phyloP scores from a whole-genome alignment of 1,284 basidiomycete genomes.

The Flammula alnicola region DNA sequence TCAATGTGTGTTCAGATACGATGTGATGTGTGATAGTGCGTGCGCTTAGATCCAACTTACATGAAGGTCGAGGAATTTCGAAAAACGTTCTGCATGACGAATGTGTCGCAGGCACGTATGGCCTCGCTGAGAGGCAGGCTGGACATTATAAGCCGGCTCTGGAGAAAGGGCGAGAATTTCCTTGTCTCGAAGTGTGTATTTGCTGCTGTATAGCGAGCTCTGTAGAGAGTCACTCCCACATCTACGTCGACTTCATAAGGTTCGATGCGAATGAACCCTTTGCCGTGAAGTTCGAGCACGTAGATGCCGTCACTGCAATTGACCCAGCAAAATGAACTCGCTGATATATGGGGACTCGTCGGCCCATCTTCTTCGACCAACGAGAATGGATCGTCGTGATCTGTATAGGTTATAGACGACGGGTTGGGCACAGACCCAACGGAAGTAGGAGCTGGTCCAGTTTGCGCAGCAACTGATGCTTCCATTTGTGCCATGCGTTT shows the following conservation, averaged over 20 bases:
- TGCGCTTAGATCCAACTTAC: no score
- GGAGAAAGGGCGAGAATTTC: constrained; percentile 59
- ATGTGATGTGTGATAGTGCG: background rate
- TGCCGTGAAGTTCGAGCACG: constrained; percentile 80
- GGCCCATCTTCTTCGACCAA: constrained; percentile 48
- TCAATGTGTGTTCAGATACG: constrained; percentile 14
- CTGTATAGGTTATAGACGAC: constrained; percentile 75
- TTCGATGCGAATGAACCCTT: constrained; percentile 77
- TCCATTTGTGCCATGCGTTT: constrained; percentile 23
- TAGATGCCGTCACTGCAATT: constrained; percentile 77
- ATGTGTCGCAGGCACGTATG: constrained; percentile 73
- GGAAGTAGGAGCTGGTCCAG: no score
- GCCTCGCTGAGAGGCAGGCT: constrained; percentile 60
- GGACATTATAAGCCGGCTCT: constrained; percentile 56
- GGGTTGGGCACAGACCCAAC: constrained; percentile 68
- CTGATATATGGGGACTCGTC: constrained; percentile 52
- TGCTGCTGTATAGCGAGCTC: constrained; percentile 38
- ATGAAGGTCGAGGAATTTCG: constrained; percentile 50
- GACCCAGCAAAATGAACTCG: constrained; percentile 68
- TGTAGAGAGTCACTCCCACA: background rate
- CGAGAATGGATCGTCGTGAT: constrained; percentile 81
- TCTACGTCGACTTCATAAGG: constrained; percentile 28
- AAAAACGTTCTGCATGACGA: constrained; percentile 57
- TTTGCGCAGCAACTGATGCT: no score
- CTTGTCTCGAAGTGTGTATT: constrained; percentile 48